phyloP scores from a whole-genome alignment of 2,329 filamentous ascomycete species.

The Trichothecium roseum region DNA sequence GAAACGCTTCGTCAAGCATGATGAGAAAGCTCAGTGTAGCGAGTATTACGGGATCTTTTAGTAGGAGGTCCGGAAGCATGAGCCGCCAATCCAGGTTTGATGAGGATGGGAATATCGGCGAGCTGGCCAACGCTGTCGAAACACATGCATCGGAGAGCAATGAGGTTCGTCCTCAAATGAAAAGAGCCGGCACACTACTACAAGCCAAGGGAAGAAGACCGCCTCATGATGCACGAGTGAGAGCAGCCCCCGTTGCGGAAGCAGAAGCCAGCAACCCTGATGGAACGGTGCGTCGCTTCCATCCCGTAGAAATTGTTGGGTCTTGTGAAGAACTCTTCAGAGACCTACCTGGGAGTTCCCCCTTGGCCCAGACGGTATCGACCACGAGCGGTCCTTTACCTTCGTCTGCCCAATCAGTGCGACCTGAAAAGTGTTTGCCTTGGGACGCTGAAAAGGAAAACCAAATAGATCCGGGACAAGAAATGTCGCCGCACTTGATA shows the following conservation, averaged over 20 bases:
- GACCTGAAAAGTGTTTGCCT: no score
- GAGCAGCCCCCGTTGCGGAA: neutral
- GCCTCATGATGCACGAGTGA: no score
- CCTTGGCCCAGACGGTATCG: no score
- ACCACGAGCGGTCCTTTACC: no score
- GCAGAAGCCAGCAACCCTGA: neutral
- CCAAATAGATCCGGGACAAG: neutral
- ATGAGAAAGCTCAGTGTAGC: slow-evolving; percentile 82
- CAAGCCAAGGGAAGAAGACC: no score
- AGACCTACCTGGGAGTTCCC: no score
- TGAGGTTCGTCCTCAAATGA: no score
- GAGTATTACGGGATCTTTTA: slow-evolving; percentile 67
- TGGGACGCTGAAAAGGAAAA: slow-evolving; percentile 1
- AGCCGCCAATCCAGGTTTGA: slow-evolving; percentile 7
- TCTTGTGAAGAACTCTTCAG: no score
- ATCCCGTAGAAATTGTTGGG: no score
- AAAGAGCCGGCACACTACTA: no score
- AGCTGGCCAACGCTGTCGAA: neutral
- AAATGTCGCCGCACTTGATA: slow-evolving; percentile 6
- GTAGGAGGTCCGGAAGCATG: slow-evolving; percentile 55
- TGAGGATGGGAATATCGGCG: slow-evolving; percentile 5
- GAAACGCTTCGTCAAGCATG: slow-evolving; percentile 71
- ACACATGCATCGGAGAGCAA: neutral
- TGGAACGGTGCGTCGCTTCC: no score
- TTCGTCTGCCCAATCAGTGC: no score